A percentile compares a stretch with the other conserved stretches of the same genome.
These are phyloP conservation scores for Lycium barbarum DNA, from an alignment of 257 asterid species.

Conservation along the genomic window DNA sequence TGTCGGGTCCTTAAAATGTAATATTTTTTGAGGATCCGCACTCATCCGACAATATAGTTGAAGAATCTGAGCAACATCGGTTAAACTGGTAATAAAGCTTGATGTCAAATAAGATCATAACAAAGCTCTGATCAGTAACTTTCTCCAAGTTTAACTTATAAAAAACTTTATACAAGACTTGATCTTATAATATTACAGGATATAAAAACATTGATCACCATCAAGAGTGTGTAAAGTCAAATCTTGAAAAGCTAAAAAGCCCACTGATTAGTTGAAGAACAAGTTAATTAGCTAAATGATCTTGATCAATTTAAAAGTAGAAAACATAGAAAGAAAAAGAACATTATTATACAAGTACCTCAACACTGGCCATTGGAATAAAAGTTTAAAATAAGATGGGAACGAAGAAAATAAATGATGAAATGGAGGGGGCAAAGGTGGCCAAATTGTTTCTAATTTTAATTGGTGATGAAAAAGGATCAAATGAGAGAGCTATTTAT, in stretches of 20 bases:
- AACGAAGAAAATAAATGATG: conserved; percentile 23
- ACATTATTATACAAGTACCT: conserved; percentile 11
- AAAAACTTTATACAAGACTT: neutral
- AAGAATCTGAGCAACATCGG: neutral
- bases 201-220: neutral
- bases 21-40: accelerated
- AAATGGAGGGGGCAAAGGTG: conserved; percentile 14
- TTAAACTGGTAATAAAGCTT: neutral
- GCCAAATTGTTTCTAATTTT: conserved; percentile 8
- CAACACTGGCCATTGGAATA: conserved; percentile 34
- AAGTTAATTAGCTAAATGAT: neutral
- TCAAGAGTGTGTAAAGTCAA: too few species aligned
- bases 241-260: too few species aligned
- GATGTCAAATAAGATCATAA: neutral
- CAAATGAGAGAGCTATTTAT: conserved; percentile 30
- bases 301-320: neutral
- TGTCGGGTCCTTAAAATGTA: neutral
- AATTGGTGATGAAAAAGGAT: conserved; percentile 29
- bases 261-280: neutral
- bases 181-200: neutral
- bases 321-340: neutral
- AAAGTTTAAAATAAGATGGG: conserved; percentile 21
- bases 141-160: too few species aligned
- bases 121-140: neutral
- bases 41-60: accelerated